These are phyloP conservation scores for Sporobolomyces pararoseus DNA, from an alignment of 768 basidiomycete genomes.

Conservation along the genomic window DNA sequence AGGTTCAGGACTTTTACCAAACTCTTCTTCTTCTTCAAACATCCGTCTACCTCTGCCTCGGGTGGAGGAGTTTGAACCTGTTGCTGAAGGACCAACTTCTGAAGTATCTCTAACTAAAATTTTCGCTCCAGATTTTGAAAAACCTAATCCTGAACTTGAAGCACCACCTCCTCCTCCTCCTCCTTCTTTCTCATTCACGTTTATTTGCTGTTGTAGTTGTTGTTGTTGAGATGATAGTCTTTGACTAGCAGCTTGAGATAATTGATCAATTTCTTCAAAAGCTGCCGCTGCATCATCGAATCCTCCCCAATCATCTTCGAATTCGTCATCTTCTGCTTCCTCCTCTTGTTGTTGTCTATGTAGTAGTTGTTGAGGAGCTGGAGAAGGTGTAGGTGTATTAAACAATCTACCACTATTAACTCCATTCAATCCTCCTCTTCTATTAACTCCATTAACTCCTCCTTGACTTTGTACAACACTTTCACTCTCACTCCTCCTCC, in stretches of 20 bases:
- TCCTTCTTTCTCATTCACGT: too few species aligned
- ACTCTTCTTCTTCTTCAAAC: constrained; percentile 20
- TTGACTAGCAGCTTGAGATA: constrained; percentile 19
- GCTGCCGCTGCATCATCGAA: constrained; percentile 19
- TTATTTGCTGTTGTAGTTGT: not conserved
- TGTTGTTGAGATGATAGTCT: not conserved
- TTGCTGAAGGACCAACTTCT: constrained; percentile 3
- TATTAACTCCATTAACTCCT: not conserved
- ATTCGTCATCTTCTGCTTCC: constrained; percentile 20
- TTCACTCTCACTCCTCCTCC: constrained; percentile 18
- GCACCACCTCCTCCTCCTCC: not conserved
- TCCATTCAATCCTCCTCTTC: not conserved
- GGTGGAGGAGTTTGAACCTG: too few species aligned
- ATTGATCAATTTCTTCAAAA: constrained; percentile 25
- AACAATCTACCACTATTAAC: constrained; percentile 11
- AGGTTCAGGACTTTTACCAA: not conserved
- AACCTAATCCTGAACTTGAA: not conserved
- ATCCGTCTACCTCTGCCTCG: not conserved
- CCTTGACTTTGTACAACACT: not conserved
- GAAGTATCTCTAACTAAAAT: constrained; percentile 16
- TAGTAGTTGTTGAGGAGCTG: not conserved
- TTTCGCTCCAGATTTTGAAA: not conserved
- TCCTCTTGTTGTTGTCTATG: not conserved
- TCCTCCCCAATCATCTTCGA: constrained; percentile 9
- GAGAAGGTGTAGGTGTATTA: constrained; percentile 28